Conservation (phyloP, 805 yeast genomes). For the Candida corydali region DNA sequence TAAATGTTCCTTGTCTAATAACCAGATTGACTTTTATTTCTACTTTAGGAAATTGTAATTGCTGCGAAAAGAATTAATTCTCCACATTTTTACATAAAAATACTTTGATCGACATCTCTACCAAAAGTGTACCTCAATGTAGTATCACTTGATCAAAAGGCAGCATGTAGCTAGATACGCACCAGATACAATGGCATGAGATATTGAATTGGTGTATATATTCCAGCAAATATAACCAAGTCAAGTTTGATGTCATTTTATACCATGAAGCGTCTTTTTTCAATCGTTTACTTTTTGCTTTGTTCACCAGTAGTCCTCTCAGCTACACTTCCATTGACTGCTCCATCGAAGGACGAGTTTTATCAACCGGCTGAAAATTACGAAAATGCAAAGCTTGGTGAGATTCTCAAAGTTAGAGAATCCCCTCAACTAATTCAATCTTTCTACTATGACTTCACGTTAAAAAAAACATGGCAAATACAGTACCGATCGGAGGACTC, state of each 20-base stretch:
- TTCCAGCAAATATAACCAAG: too few relatives aligned
- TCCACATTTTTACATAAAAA: background rate
- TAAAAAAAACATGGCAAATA: conserved; percentile 21
- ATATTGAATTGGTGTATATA: too few relatives aligned
- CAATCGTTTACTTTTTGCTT: background rate
- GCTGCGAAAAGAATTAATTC: background rate
- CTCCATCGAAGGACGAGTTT: conserved; percentile 20
- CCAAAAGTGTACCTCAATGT: background rate
- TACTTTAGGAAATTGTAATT: background rate
- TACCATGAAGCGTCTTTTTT: background rate
- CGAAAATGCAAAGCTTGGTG: conserved; percentile 18
- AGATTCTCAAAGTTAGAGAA: conserved; percentile 18
- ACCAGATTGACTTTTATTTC: too few relatives aligned
- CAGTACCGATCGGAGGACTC: conserved; percentile 20
- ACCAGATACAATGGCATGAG: too few relatives aligned
- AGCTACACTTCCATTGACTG: background rate
- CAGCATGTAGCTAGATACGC: too few relatives aligned
- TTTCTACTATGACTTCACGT: conserved; percentile 15
- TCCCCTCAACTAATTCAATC: conserved; percentile 17
- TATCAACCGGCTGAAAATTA: conserved; percentile 20
- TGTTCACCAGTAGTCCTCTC: background rate
- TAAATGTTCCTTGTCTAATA: too few relatives aligned
- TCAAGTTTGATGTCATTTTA: too few relatives aligned
- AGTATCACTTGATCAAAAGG: background rate
- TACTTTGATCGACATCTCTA: background rate